Evolutionary conservation across 179 eudicot genomes (phyloP).

Genomic region (Carnegiea gigantea): DNA sequence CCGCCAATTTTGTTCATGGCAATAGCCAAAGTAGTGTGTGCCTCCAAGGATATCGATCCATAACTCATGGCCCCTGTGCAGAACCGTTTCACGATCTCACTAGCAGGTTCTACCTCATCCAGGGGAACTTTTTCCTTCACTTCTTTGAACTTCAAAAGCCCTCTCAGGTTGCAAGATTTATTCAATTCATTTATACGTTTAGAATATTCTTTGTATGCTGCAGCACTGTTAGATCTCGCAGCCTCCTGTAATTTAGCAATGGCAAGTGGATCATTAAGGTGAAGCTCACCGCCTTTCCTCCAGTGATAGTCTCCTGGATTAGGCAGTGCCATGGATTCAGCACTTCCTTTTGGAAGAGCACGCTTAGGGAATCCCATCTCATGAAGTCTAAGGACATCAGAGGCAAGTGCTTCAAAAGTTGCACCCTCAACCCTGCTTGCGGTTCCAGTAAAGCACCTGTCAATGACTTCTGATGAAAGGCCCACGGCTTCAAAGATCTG

Average conservation of each 20-base stretch:
- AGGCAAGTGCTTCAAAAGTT: conserved; percentile 84
- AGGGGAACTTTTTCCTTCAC: conserved; percentile 55
- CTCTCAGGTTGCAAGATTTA: conserved; percentile 82
- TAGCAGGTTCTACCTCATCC: conserved; percentile 93
- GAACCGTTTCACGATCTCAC: conserved; percentile 96
- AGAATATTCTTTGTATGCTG: conserved; percentile 94
- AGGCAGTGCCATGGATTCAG: conserved; percentile 89
- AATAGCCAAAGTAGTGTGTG: conserved; percentile 85
- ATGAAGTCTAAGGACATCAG: conserved; percentile 75
- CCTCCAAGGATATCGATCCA: conserved; percentile 96
- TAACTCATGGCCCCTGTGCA: conserved; percentile 99
- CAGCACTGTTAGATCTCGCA: conserved; percentile 82
- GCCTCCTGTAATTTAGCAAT: conserved; percentile 99
- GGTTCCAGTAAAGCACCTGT: conserved; percentile 87
- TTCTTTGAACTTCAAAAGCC: conserved; percentile 87
- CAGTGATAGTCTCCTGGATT: conserved; percentile 99
- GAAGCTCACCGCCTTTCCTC: conserved; percentile 96
- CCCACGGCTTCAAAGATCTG: conserved; percentile 99
- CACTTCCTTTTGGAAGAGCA: conserved; percentile 74
- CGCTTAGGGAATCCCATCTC: conserved; percentile 83
- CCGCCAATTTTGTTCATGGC: conserved; percentile 99
- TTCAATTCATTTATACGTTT: conserved; percentile 83
- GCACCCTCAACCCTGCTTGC: conserved; percentile 99
- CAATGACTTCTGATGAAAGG: conserved; percentile 88
- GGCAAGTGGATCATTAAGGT: conserved; percentile 93